A percentile compares a stretch with the other conserved stretches of the same genome.
Conservation (phyloP, 352 stramenopile species). For the Pythium myriotylum region DNA sequence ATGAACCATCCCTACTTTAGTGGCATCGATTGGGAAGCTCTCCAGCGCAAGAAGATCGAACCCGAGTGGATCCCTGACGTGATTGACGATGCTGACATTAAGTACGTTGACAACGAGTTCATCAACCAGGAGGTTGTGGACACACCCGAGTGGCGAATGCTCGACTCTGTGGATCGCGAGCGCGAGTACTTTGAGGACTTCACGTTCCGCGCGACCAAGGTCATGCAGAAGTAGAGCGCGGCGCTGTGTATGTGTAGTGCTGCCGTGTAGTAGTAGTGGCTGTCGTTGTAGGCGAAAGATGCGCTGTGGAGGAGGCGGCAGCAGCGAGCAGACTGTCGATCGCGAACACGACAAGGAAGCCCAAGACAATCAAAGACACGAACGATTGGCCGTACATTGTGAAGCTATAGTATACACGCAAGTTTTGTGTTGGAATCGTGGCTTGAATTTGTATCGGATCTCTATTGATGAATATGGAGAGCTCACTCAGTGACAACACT, state of each 20-base stretch:
- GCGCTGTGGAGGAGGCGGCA: neutral
- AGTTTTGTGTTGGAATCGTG: neutral
- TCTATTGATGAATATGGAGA: neutral
- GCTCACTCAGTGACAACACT: constrained; percentile 46
- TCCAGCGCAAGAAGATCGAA: constrained; percentile 79
- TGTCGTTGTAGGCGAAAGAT: constrained; percentile 4
- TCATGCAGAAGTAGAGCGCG: constrained; percentile 64
- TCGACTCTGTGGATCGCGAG: constrained; percentile 86
- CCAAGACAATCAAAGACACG: neutral
- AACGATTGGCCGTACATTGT: constrained; percentile 1
- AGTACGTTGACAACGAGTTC: constrained; percentile 90
- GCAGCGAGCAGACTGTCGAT: neutral
- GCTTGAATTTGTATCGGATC: neutral
- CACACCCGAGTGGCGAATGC: constrained; percentile 88
- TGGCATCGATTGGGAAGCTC: constrained; percentile 84
- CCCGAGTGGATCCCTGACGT: constrained; percentile 84
- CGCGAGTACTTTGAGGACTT: constrained; percentile 87
- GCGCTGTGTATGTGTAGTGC: constrained; percentile 5
- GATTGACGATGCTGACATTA: constrained; percentile 81
- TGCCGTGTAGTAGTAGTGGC: constrained; percentile 22
- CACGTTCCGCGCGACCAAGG: constrained; percentile 74
- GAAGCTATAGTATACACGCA: constrained; percentile 6
- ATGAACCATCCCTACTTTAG: constrained; percentile 90
- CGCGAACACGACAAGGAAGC: neutral
- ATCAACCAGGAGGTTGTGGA: constrained; percentile 86